Evolutionary conservation across 164 flowering plant genomes (phyloP), one percentile per base, ranked within the genome.

Genomic region (Macadamia tetraphylla): DNA sequence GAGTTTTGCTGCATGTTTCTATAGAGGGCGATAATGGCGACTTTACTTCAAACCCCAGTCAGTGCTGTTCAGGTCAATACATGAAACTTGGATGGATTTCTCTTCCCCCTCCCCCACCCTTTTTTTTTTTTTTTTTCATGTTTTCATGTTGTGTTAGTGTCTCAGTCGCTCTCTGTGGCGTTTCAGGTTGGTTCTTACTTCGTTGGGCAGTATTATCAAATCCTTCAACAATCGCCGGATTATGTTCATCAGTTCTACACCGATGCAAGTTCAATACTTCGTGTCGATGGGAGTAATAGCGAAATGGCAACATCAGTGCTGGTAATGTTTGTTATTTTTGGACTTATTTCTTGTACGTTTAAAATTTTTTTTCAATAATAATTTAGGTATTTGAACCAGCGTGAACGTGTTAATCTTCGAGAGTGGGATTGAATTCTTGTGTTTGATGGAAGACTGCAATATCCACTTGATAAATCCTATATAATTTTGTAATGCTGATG

Each of bases 101-200:
- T 29, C 8, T 23, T 23, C 23, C 23, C 23, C 23, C 23, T 23
- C 0, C 23, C 23, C 23, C 23, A 23, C 23, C 23, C 6, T 53
- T 18, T 14, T 49, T 18, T 17, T 12, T 48, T 29, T 23, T 71
- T 40, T 11, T 58, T 29, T 49, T 65, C 3, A 0, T 59, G 11
- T 15, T 15, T 29, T 32, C 18, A 29, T 53, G 29, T 53, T 12
- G 68, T 67, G 62, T 43, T 44, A 29, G 58, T 58, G 2, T 9
- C 29, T 31, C n/a, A 14, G 29, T 59, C 6, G 11, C 13, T 40
- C 14, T 42, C 9, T 46, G 51, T 1, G 51, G 9, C 7, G 57
- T 73, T 68, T 14, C 63, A 92, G 98, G 87, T 93, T 31, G 98
- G 98, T 9, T 75, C 92, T 7, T 93, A 84, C 74, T 93, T 93